phyloP scores from a whole-genome alignment of 2,329 filamentous ascomycete genomes.

The Alternaria gansuensis region DNA sequence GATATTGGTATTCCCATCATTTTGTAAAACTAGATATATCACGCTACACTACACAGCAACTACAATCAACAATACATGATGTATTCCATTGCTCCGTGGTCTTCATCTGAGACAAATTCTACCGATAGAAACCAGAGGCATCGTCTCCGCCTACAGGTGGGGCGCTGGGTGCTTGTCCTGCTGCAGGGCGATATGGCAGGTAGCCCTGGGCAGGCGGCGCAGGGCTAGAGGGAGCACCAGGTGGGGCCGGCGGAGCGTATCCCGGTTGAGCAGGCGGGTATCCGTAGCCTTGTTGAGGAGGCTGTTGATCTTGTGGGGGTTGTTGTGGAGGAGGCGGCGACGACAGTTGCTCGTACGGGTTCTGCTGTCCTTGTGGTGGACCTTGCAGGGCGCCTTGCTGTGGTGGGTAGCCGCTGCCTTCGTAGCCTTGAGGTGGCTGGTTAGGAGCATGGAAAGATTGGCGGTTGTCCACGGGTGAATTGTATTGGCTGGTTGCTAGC shows the following conservation, averaged over 20 bases:
- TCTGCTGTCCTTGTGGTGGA: conserved; percentile 31
- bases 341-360: conserved; percentile 42
- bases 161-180: conserved; percentile 42
- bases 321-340: conserved; percentile 41
- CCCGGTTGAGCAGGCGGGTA: conserved; percentile 46
- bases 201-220: conserved; percentile 39
- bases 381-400: conserved; percentile 32
- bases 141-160: conserved; percentile 47
- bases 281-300: conserved; percentile 38
- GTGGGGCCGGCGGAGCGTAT: conserved; percentile 47
- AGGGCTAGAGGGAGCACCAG: conserved; percentile 36
- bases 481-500: conserved; percentile 57
- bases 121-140: conserved; percentile 39
- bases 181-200: conserved; percentile 48
- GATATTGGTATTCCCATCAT: neutral
- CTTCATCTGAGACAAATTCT: conserved; percentile 13
- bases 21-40: neutral
- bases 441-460: conserved; percentile 49
- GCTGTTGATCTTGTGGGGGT: conserved; percentile 34
- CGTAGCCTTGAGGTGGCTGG: conserved; percentile 39
- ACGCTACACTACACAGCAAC: neutral
- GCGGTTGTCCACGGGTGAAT: conserved; percentile 58
- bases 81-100: neutral
- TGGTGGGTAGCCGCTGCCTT: conserved; percentile 38
- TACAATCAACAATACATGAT: conserved; percentile 3